Base-by-base conservation (phyloP, 1,139 yeast species). In the Saccharomyces hybrid region DNA sequence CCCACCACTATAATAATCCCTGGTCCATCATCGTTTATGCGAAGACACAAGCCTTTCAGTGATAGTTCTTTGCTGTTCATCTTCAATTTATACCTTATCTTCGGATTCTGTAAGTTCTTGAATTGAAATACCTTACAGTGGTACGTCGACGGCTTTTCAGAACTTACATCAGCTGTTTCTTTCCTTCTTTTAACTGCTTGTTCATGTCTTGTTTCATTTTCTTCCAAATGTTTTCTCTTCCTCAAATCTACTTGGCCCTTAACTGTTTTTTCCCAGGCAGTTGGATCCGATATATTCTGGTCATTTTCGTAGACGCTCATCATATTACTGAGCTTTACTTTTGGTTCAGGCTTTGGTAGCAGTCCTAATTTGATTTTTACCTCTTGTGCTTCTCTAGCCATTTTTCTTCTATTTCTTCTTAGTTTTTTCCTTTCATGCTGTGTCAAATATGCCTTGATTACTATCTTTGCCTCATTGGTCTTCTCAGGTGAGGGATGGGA, bases 271-370 rank as follows among this genome's bases (percentile, higher is more conserved):
- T 93, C 99, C 61, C 91, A 84, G 3, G 82, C 82, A 0, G 99
- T 93, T 0, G 99, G 99, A 66, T 93, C 96, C 58, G 79, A 78
- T 49, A 90, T 85, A n/a, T 95, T 88, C 58, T 88, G 95, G 64
- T 88, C 84, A 2, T 97, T 88, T 48, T 65, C 70, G 50, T 86
- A 75, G 0, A 89, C 96, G 61, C 80, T 85, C 90, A 88, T 87
- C 68, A 91, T 77, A 66, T 91, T 93, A 48, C 85, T 81, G 52
- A 89, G 73, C 63, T 85, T 88, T 29, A 91, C 88, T 69, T 91
- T 93, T 2, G 97, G 96, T 5, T 86, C 86, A 0, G 97, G 97
- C 2, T 96, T 87, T 0, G 96, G 86, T 51, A 85, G 90, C 26
- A 91, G 72, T 0, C 99, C 99, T 5, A 88, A 73, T 58, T 83